Conservation (phyloP, 140 eudicot genomes). For the Cichorium intybus region DNA sequence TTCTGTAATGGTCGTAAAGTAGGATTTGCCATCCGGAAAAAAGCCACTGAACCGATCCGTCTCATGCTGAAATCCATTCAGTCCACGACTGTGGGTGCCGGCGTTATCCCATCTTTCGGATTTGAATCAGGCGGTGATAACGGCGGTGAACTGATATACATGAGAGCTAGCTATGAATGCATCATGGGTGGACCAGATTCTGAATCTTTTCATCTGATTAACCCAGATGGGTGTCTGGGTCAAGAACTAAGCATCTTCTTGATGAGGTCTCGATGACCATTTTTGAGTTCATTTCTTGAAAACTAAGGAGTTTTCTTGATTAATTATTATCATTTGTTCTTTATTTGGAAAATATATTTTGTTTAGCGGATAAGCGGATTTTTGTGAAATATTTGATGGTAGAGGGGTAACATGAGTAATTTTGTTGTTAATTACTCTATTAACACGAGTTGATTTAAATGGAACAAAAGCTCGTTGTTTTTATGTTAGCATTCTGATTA, state of each 20-base stretch:
- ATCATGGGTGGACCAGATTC: slow-evolving; percentile 84
- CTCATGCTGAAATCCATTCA: slow-evolving; percentile 72
- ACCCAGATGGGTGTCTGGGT: slow-evolving; percentile 75
- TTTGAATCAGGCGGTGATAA: slow-evolving; percentile 41
- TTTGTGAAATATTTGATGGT: slow-evolving; percentile 11
- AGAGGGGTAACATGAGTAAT: slow-evolving; percentile 15
- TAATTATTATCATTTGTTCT: slow-evolving; percentile 11
- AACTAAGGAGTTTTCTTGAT: slow-evolving; percentile 36
- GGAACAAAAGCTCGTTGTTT: slow-evolving; percentile 10
- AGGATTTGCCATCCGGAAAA: slow-evolving; percentile 77
- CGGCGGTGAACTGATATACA: slow-evolving; percentile 69
- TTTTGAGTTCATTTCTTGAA: slow-evolving; percentile 12
- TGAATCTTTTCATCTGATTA: slow-evolving; percentile 84
- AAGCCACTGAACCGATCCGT: slow-evolving; percentile 44
- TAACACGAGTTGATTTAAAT: slow-evolving; percentile 18
- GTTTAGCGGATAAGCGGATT: neutral
- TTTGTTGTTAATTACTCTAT: slow-evolving; percentile 23
- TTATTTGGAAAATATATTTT: slow-evolving; percentile 1
- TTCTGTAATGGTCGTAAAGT: slow-evolving; percentile 74
- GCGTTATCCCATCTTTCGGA: slow-evolving; percentile 65
- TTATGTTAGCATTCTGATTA: neutral
- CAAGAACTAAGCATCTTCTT: slow-evolving; percentile 92
- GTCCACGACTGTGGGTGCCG: slow-evolving; percentile 84
- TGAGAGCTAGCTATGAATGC: slow-evolving; percentile 96
- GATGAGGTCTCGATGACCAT: slow-evolving; percentile 57